Percentiles rank a stretch among this genome's conserved stretches.
These are phyloP conservation scores for Tritrichomonas musculus DNA, from an alignment of 208 protist species.

Conservation along the genomic window DNA sequence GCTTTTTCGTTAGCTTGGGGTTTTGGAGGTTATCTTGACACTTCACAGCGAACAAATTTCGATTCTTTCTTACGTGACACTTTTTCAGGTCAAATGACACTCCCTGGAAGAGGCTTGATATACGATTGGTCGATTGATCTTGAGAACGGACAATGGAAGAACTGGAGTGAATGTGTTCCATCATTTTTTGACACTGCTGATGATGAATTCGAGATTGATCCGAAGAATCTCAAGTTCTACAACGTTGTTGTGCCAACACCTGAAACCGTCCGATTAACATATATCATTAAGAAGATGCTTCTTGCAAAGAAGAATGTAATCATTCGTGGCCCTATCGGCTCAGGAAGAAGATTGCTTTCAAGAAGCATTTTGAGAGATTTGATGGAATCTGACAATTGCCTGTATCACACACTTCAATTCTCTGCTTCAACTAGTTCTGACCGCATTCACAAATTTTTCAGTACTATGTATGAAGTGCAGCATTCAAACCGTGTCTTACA, in stretches of 20 bases:
- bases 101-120: conserved; percentile 31
- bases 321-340: conserved; percentile 87
- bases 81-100: background rate
- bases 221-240: conserved; percentile 59
- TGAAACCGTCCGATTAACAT: conserved; percentile 88
- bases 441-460: conserved; percentile 86
- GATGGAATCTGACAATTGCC: background rate
- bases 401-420: conserved; percentile 67
- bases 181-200: background rate
- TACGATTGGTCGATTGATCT: conserved; percentile 17
- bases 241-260: conserved; percentile 82
- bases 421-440: conserved; percentile 77
- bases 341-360: conserved; percentile 78
- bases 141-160: background rate
- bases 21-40: conserved; percentile 77
- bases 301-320: conserved; percentile 74
- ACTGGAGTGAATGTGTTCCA: conserved; percentile 9
- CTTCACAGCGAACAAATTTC: conserved; percentile 73
- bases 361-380: conserved; percentile 33
- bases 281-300: conserved; percentile 76
- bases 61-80: conserved; percentile 43
- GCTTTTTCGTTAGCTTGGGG: conserved; percentile 87
- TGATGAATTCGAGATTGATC: background rate
- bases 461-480: conserved; percentile 85
- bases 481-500: conserved; percentile 59